Conservation (phyloP, 768 basidiomycete genomes). For the Lactarius quietus region DNA sequence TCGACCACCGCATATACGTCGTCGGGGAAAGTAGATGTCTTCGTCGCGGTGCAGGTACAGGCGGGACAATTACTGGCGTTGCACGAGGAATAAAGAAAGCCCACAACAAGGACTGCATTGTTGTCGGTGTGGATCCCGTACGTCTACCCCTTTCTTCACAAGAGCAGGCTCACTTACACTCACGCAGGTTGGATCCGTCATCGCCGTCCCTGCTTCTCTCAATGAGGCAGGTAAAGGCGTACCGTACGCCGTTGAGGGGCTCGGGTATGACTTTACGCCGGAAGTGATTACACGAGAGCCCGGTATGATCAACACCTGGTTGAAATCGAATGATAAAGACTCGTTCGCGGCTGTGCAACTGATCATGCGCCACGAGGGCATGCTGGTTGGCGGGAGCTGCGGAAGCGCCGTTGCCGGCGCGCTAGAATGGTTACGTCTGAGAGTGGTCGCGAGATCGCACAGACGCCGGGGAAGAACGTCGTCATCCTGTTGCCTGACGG, state of each 20-base stretch:
- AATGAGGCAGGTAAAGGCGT: conserved; percentile 50
- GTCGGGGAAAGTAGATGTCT: conserved; percentile 71
- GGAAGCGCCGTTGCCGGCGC: conserved; percentile 82
- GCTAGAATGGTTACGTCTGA: conserved; percentile 72
- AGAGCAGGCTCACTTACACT: not conserved
- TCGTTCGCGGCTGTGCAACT: conserved; percentile 71
- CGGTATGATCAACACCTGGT: conserved; percentile 66
- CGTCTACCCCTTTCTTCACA: conserved; percentile 32
- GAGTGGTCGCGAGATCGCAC: conserved; percentile 58
- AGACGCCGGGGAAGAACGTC: conserved; percentile 76
- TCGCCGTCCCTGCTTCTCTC: conserved; percentile 66
- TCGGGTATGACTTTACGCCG: conserved; percentile 93
- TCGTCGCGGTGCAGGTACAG: conserved; percentile 92
- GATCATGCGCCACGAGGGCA: conserved; percentile 80
- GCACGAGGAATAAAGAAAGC: conserved; percentile 74
- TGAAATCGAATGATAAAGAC: conserved; percentile 81
- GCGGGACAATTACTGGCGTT: conserved; percentile 90
- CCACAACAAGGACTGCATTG: conserved; percentile 66
- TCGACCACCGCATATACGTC: conserved; percentile 56
- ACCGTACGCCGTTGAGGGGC: conserved; percentile 88
- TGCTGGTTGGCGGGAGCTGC: conserved; percentile 91
- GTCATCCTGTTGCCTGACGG: conserved; percentile 89
- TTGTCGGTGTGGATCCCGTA: conserved; percentile 92
- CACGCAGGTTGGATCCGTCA: conserved; percentile 78
- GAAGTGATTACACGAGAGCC: conserved; percentile 71